phyloP scores from a whole-genome alignment of 768 basidiomycete genomes.

The Artomyces pyxidatus region DNA sequence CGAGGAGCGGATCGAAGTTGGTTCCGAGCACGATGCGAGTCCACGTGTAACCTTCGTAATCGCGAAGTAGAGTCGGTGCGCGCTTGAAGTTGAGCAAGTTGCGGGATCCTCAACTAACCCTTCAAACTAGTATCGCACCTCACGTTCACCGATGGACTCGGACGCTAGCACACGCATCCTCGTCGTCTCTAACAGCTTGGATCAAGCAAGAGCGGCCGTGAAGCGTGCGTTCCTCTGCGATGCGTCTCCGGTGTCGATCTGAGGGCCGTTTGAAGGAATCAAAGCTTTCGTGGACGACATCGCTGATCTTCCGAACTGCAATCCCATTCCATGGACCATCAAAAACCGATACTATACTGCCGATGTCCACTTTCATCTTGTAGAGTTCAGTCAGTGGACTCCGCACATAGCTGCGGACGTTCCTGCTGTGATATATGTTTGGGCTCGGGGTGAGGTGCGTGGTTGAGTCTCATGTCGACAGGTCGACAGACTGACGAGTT shows the following conservation, averaged over 20 bases:
- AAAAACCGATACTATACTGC: slow-evolving; percentile 78
- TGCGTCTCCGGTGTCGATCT: neutral
- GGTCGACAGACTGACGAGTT: slow-evolving; percentile 1
- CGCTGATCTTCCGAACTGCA: slow-evolving; percentile 2
- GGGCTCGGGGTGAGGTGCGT: slow-evolving; percentile 58
- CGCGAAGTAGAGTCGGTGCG: no score
- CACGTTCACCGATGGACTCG: no score
- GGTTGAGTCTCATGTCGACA: slow-evolving; percentile 5
- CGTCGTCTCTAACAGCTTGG: slow-evolving; percentile 19
- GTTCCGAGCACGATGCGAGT: no score
- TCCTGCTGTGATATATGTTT: slow-evolving; percentile 71
- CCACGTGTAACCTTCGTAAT: no score
- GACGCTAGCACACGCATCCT: slow-evolving; percentile 13
- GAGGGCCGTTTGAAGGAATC: slow-evolving; percentile 17
- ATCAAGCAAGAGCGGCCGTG: slow-evolving; percentile 18
- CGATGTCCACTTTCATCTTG: slow-evolving; percentile 57
- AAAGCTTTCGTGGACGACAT: slow-evolving; percentile 16
- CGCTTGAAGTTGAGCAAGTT: no score
- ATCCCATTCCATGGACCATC: slow-evolving; percentile 63
- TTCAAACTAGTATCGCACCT: no score
- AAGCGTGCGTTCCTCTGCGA: slow-evolving; percentile 18
- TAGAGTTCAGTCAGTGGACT: slow-evolving; percentile 36
- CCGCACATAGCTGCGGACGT: slow-evolving; percentile 35
- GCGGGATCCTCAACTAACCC: no score
- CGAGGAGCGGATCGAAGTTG: no score